Conservation (phyloP, 176 grass and related monocot genomes). For the Pontederia crassipes region DNA sequence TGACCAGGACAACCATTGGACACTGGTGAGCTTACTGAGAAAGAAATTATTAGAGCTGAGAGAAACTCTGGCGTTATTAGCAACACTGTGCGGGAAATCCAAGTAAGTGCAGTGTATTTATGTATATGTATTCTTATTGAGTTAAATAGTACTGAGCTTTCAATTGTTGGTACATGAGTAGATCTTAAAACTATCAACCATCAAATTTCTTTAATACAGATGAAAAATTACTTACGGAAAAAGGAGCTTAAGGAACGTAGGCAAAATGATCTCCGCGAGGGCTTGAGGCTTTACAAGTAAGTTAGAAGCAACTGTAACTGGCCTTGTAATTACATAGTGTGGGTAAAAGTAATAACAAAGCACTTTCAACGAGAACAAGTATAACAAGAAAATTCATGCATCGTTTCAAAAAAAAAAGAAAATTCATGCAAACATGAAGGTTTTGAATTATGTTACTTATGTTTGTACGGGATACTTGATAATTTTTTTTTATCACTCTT, state of each 20-base stretch:
- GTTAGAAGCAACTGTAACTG: background rate
- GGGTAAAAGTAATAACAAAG: too few relatives aligned
- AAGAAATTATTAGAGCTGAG: conserved; percentile 90
- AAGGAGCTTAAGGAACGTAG: conserved; percentile 73
- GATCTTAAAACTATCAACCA: background rate
- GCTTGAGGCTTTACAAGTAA: conserved; percentile 84
- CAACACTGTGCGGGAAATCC: conserved; percentile 74
- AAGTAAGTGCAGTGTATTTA: conserved; percentile 29
- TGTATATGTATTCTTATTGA: too few relatives aligned
- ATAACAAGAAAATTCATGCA: too few relatives aligned
- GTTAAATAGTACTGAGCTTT: too few relatives aligned
- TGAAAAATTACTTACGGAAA: conserved; percentile 85
- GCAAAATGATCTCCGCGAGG: conserved; percentile 53
- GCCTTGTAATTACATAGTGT: too few relatives aligned
- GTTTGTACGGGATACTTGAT: too few relatives aligned
- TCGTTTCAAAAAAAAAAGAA: too few relatives aligned
- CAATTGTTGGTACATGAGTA: too few relatives aligned
- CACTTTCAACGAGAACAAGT: too few relatives aligned
- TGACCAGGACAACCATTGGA: conserved; percentile 39
- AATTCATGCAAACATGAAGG: too few relatives aligned
- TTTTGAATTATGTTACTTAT: too few relatives aligned
- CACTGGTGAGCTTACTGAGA: conserved; percentile 61
- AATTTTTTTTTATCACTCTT: too few relatives aligned
- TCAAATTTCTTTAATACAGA: conserved; percentile 22
- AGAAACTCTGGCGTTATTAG: conserved; percentile 87